Base-by-base conservation (phyloP, 31 red algal species). In the Bonnemaisonia californica region DNA sequence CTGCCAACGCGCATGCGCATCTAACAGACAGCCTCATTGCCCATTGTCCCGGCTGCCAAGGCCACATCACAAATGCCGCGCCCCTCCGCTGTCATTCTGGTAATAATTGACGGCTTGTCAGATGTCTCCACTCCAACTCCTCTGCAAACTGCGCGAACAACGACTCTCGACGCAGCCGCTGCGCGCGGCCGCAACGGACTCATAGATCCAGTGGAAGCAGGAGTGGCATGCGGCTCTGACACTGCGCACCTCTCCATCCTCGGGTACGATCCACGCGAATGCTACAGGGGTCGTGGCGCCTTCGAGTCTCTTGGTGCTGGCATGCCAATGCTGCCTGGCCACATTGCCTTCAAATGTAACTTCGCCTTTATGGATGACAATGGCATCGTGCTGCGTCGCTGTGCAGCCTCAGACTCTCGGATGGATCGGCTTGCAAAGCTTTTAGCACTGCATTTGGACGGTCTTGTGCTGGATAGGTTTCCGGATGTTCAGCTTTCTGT, bases 231-330 rank as follows among this genome's bases (percentile, higher is more conserved):
- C 70, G 86, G 86, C 60, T 80, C 74, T 29, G 86, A 89, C 62
- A 89, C 86, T 38, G 86, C 86, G 2, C 86, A 89, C 57, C 41
- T 89, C 47, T 68, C 86, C 26, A 61, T 89, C 23, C 51, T 89
- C 21, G 86, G 86, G 41, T 70, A 57, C 31, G 57, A 80, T 22
- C 86, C 86, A 1, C 30, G 33, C 27, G 45, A n/a, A 3, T 71
- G 24, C 41, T 89, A 89, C 22, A 57, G 86, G 19, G 86, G 86
- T 26, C 51, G 86, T 40, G 86, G 86, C 24, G 86, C 86, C 24
- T 81, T 89, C 33, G 86, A 89, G 70, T 42, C 86, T 24, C 45
- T 68, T 19, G 86, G 86, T 39, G 41, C 76, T 5, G 86, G 86
- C 26, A 33, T 89, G 24, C 21, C 29, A 18, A 40, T 89, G 18